These are phyloP conservation scores for Neurospora sp. DNA, from an alignment of 495 filamentous ascomycete species.

Conservation along the genomic window DNA sequence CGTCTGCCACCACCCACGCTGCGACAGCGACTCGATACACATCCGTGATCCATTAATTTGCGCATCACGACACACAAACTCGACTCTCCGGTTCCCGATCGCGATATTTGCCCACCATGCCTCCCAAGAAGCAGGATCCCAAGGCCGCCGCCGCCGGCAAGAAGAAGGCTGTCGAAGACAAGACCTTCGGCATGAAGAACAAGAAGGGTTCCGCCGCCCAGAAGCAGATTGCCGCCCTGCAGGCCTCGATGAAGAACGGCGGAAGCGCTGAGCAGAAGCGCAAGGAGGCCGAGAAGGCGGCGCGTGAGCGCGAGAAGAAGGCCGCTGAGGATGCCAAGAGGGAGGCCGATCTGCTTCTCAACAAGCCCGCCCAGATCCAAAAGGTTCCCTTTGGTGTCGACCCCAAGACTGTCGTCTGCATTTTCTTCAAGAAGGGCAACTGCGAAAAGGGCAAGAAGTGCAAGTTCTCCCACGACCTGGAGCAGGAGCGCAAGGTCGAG, in stretches of 20 bases:
- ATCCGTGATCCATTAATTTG: not conserved
- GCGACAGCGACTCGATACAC: not conserved
- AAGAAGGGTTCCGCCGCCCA: slow-evolving; percentile 91
- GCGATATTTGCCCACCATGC: slow-evolving; percentile 51
- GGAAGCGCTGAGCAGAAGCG: slow-evolving; percentile 76
- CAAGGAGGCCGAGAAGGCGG: slow-evolving; percentile 82
- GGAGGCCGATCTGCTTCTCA: slow-evolving; percentile 69
- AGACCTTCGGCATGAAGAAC: slow-evolving; percentile 99
- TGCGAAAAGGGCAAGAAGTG: slow-evolving; percentile 97
- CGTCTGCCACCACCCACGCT: not conserved
- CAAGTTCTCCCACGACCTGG: slow-evolving; percentile 92
- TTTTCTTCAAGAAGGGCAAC: slow-evolving; percentile 91
- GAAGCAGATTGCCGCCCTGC: slow-evolving; percentile 74
- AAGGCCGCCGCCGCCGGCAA: slow-evolving; percentile 37
- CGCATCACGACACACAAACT: not conserved
- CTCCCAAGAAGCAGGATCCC: slow-evolving; percentile 68
- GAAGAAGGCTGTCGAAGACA: slow-evolving; percentile 74
- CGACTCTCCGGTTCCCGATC: not conserved
- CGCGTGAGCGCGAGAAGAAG: slow-evolving; percentile 71
- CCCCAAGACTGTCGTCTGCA: slow-evolving; percentile 94
- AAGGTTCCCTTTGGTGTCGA: slow-evolving; percentile 97
- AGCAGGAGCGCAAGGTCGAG: slow-evolving; percentile 77
- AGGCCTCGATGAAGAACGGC: slow-evolving; percentile 56
- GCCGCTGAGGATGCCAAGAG: slow-evolving; percentile 72
- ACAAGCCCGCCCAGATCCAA: slow-evolving; percentile 90